Percentiles rank a stretch among this genome's conserved stretches.
Evolutionary conservation across 1,284 basidiomycete species (phyloP).

Genomic region (Pascua sp.): DNA sequence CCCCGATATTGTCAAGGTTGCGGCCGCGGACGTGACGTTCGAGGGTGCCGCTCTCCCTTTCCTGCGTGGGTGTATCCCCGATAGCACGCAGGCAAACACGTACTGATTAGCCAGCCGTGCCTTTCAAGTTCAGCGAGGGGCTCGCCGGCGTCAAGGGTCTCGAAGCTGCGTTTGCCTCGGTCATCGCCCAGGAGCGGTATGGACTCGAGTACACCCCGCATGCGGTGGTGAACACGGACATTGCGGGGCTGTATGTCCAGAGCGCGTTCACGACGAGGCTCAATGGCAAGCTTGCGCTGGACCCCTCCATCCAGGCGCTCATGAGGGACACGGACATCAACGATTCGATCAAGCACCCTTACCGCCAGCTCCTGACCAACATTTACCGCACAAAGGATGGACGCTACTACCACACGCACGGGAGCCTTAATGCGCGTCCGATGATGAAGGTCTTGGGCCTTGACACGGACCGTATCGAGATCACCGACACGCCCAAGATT

Average conservation of each 20-base stretch:
- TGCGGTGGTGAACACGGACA: conserved; percentile 7
- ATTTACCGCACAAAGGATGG: conserved; percentile 11
- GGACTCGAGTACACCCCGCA: background rate
- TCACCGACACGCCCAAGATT: conserved; percentile 2
- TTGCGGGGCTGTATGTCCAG: conserved; percentile 10
- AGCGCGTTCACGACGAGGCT: background rate
- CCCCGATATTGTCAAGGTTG: conserved; percentile 4
- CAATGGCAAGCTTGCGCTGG: conserved; percentile 1
- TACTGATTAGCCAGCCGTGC: conserved; percentile 1
- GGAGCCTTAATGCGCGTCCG: conserved; percentile 5
- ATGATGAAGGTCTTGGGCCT: conserved; percentile 4
- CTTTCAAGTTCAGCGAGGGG: conserved; percentile 14
- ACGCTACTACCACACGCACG: conserved; percentile 12
- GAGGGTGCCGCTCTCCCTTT: conserved; percentile 5
- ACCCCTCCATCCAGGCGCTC: background rate
- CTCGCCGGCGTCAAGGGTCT: conserved; percentile 12
- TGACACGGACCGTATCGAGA: background rate
- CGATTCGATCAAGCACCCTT: conserved; percentile 2
- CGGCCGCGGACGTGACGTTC: conserved; percentile 1
- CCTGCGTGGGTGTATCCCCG: background rate
- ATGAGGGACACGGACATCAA: conserved; percentile 3
- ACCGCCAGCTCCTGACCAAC: conserved; percentile 6
- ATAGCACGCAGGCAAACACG: background rate
- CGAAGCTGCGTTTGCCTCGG: conserved; percentile 11
- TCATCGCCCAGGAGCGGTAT: conserved; percentile 8